Base-by-base conservation (phyloP, 1,139 yeast genomes). In the Debaryomyces udenii region DNA sequence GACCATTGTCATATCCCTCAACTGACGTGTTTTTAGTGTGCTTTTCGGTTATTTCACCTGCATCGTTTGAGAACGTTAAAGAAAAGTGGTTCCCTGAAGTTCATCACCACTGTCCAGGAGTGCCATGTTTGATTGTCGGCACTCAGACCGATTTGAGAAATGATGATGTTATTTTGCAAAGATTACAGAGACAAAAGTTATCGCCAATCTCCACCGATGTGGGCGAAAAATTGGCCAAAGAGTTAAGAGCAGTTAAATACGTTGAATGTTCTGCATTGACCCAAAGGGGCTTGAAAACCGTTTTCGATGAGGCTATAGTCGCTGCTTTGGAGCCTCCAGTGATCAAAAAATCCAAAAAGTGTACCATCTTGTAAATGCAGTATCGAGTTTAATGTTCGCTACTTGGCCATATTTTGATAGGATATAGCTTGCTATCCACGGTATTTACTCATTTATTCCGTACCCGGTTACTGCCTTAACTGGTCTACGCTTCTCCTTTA, bases 11-110 rank as follows among this genome's bases (percentile, higher is more conserved):
- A 44, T 93, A 93, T 66, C 98, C 99, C 16, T 93, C 94, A 43
- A 93, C 99, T 11, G 98, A 91, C 64, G 96, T 93, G 37, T 93
- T 93, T 62, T 76, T 93, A 56, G 96, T 90, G 41, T 91, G 98
- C 67, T 91, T 91, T 67, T 84, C 95, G 39, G 96, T 91, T 43
- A 88, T 94, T 50, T 89, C 96, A 22, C 98, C 98, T 30, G 96
- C 98, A 31, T 86, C 96, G n/a, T 93, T 91, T 64, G 98, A 93
- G 69, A 93, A 93, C 70, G 98, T 93, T 43, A 86, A 88, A 64
- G 97, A 91, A 68, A 93, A 93, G 67, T 93, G 99, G 99, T 85
- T 89, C 70, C 98, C 98, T 26, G 99, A 93, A 67, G 96, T 93
- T 47, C 93, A 88, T 59, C 97, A 91, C 68, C 98, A 93, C 69